Evolutionary conservation across 495 filamentous ascomycete species (phyloP).

Genomic region (Talaromyces nanjingensis): DNA sequence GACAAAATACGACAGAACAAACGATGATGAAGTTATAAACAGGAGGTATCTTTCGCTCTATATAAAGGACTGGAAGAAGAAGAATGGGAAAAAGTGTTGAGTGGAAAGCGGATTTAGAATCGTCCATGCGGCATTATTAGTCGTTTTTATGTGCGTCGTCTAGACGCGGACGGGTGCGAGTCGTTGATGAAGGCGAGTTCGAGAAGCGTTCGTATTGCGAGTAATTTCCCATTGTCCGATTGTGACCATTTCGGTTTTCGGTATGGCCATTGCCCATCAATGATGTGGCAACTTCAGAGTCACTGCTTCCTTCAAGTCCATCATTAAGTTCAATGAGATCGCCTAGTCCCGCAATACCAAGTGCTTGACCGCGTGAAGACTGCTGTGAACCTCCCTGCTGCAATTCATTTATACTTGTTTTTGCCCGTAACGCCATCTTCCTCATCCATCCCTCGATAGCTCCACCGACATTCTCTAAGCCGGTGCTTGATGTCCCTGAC

Average conservation of each 20-base stretch:
- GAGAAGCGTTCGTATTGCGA: conserved; percentile 17
- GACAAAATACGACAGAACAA: neutral
- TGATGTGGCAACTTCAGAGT: conserved; percentile 11
- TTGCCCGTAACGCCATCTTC: conserved; percentile 56
- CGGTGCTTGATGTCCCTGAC: conserved; percentile 39
- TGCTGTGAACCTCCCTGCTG: conserved; percentile 30
- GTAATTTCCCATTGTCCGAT: conserved; percentile 11
- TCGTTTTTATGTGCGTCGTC: conserved; percentile 7
- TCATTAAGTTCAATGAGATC: conserved; percentile 87
- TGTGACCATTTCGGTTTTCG: conserved; percentile 11
- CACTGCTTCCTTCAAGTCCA: conserved; percentile 29
- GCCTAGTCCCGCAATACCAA: conserved; percentile 37
- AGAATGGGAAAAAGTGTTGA: neutral
- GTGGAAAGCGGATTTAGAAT: neutral
- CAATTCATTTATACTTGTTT: conserved; percentile 32
- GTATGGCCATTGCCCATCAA: neutral
- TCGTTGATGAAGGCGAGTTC: conserved; percentile 24
- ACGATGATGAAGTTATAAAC: conserved; percentile 1
- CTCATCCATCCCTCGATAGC: conserved; percentile 85
- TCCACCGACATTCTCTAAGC: conserved; percentile 76
- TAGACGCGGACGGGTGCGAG: conserved; percentile 30
- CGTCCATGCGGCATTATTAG: neutral
- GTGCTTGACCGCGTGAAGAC: conserved; percentile 25
- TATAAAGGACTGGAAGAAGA: neutral
- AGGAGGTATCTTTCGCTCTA: conserved; percentile 9